phyloP scores from a whole-genome alignment of 257 asterid species.

The Voacanga thouarsii region DNA sequence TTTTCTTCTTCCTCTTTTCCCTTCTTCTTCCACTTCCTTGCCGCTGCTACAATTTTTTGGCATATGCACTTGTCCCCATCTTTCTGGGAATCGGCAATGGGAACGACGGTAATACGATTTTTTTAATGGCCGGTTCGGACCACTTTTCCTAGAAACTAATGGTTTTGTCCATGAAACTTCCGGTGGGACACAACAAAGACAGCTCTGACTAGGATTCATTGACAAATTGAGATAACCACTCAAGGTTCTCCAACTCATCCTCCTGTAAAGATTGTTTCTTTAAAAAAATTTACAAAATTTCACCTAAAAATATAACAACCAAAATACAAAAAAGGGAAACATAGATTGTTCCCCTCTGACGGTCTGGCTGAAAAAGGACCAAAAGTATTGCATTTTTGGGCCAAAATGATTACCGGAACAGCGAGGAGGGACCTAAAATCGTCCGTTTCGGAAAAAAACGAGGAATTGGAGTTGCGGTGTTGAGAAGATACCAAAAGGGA shows the following conservation, averaged over 20 bases:
- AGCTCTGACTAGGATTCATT: slow-evolving; percentile 31
- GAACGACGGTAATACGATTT: slow-evolving; percentile 13
- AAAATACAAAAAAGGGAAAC: background rate
- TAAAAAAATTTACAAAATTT: background rate
- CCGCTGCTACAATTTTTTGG: no score
- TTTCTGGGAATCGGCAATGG: slow-evolving; percentile 26
- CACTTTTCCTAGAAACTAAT: slow-evolving; percentile 3
- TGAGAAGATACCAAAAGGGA: slow-evolving; percentile 24
- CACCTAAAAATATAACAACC: background rate
- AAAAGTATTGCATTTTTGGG: background rate
- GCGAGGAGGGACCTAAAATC: slow-evolving; percentile 57
- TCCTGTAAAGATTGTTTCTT: slow-evolving; percentile 19
- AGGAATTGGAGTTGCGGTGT: slow-evolving; percentile 38
- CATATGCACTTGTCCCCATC: no score
- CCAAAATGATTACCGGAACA: slow-evolving; percentile 56
- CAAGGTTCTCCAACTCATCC: slow-evolving; percentile 38
- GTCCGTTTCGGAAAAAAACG: slow-evolving; percentile 51
- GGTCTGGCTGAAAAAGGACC: background rate
- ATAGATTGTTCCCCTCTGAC: background rate
- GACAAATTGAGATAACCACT: slow-evolving; percentile 42
- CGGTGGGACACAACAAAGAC: slow-evolving; percentile 24
- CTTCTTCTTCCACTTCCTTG: no score
- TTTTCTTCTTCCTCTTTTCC: no score
- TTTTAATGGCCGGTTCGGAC: slow-evolving; percentile 19
- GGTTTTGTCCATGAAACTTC: slow-evolving; percentile 10